Percentiles rank a stretch among this genome's conserved stretches.
Evolutionary conservation across 345 rosid species (phyloP).

Genomic region (Hevea brasiliensis): DNA sequence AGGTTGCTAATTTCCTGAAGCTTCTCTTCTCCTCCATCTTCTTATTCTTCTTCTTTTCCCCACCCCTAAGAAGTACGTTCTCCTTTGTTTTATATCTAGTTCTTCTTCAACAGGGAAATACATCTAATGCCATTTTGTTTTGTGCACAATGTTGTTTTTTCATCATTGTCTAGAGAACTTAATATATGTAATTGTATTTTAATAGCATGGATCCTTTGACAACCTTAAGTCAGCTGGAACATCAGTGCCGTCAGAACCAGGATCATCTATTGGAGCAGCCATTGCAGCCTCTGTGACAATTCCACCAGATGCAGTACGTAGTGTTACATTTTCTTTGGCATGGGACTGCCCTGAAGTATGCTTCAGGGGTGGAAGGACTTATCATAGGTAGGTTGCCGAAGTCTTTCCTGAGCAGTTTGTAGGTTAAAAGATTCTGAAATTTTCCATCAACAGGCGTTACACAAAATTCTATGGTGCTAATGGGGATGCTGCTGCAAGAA

Average conservation of each 20-base stretch:
- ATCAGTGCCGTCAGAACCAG: slow-evolving; percentile 55
- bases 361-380: slow-evolving; percentile 65
- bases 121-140: not conserved
- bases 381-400: slow-evolving; percentile 48
- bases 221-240: slow-evolving; percentile 40
- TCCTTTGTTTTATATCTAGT: not conserved
- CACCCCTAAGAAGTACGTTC: not conserved
- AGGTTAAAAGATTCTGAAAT: slow-evolving; percentile 21
- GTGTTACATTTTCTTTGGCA: slow-evolving; percentile 75
- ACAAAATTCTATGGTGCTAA: slow-evolving; percentile 72
- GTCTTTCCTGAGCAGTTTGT: not conserved
- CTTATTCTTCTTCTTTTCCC: not conserved
- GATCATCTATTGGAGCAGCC: slow-evolving; percentile 92
- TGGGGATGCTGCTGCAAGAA: slow-evolving; percentile 78
- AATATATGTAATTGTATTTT: slow-evolving; percentile 12
- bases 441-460: slow-evolving; percentile 58
- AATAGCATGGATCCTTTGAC: slow-evolving; percentile 74
- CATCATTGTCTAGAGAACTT: slow-evolving; percentile 1
- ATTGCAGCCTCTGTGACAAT: slow-evolving; percentile 73
- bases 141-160: not conserved
- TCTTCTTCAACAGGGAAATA: not conserved
- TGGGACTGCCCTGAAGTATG: slow-evolving; percentile 93
- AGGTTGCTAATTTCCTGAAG: slow-evolving; percentile 40
- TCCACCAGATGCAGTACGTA: slow-evolving; percentile 50
- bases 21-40: not conserved